phyloP scores from a whole-genome alignment of 2,329 filamentous ascomycete species.

The Aspergillus brasiliensis region DNA sequence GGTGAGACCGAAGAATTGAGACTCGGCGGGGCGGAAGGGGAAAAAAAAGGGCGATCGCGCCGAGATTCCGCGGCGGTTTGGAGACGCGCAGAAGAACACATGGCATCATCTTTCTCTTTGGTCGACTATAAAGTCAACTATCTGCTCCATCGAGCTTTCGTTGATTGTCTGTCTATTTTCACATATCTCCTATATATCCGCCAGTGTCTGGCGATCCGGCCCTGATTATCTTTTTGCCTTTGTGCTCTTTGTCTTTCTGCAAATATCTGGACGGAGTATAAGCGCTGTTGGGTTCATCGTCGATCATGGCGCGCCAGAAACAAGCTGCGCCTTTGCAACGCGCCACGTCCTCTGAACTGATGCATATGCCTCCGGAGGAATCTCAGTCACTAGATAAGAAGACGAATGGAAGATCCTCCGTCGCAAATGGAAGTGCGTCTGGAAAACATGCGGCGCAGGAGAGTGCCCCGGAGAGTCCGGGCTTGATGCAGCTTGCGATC shows the following conservation, averaged over 20 bases:
- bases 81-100: slow-evolving; percentile 34
- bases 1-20: not conserved
- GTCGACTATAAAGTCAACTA: not conserved
- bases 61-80: slow-evolving; percentile 11
- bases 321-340: slow-evolving; percentile 66
- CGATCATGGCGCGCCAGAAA: slow-evolving; percentile 70
- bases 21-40: not conserved
- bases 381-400: slow-evolving; percentile 30
- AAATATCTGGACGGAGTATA: not conserved
- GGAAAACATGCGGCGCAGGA: slow-evolving; percentile 26
- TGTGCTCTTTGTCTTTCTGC: not conserved
- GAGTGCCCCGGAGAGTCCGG: slow-evolving; percentile 49
- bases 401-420: slow-evolving; percentile 31
- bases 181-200: not conserved
- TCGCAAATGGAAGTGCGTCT: slow-evolving; percentile 24
- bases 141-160: not conserved
- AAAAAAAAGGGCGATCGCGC: slow-evolving; percentile 17
- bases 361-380: slow-evolving; percentile 42
- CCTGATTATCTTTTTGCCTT: not conserved
- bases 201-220: not conserved
- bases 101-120: slow-evolving; percentile 33
- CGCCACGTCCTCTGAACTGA: slow-evolving; percentile 67
- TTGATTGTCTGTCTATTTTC: not conserved
- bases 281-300: slow-evolving; percentile 10
- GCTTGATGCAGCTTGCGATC: slow-evolving; percentile 74